Evolutionary conservation across 768 basidiomycete species (phyloP), one percentile per base, ranked within the genome.

Genomic region (Pleurotus salmoneostramineus): DNA sequence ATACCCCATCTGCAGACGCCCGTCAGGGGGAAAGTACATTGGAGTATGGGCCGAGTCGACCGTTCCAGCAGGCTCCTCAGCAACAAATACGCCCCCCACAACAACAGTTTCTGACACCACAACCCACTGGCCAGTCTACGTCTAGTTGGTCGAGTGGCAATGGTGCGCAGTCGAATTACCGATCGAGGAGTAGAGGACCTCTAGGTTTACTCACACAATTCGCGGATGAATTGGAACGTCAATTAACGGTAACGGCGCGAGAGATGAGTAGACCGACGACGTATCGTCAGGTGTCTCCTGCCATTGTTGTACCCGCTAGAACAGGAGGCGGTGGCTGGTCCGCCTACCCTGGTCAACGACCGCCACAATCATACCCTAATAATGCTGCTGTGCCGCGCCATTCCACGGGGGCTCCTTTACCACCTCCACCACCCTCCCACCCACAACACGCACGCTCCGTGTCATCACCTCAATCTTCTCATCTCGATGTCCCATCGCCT

Each of bases 11-110:
- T 1, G 80, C 89, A 3, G 78, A 85, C 48, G 48, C 74, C 14
- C 62, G 68, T 46, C 72, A 78, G 2, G 90, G 88, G 11, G 90
- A 92, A 65, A 70, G 75, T 1, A 83, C 86, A 0, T 60, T 91
- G 2, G 83, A 88, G 56, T 70, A 78, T 15, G 89, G 90, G 0
- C 89, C 66, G 36, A 46, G 61, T 3, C 61, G 62, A 59, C 67
- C 59, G 27, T 60, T 66, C 37, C 69, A 68, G 35, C 65, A 64
- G 36, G 63, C 66, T 34, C 69, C 64, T 50, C 70, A 61, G 31
- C 69, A 63, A 45, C 67, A 27, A 27, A 27, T 27, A 27, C 21
- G 63, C 17, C 67, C 64, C 10, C 62, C 60, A 37, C 58, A 63
- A 3, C 64, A 61, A 8, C 63, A 56, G 7, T 49, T 46, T 10